Base-by-base conservation (phyloP, 2,329 filamentous ascomycete genomes). In the Pestalotiopsis sp. region DNA sequence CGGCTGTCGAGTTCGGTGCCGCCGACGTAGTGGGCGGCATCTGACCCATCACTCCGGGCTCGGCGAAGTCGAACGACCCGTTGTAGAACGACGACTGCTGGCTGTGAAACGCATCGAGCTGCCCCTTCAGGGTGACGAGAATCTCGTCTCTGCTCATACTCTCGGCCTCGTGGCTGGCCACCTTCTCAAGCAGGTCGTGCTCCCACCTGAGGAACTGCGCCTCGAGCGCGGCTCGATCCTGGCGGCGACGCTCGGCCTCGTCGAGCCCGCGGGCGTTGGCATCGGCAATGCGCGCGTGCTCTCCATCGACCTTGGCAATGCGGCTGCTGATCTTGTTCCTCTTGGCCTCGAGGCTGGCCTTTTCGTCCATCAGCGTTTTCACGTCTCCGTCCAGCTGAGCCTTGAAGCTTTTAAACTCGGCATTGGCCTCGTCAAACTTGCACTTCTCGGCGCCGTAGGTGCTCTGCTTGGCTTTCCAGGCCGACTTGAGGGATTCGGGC, bases 291-390 rank as follows among this genome's bases (percentile, higher is more conserved):
- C 90, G 90, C 67, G 90, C 89, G 72, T 92, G 86, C 78, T 94
- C 92, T 72, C 88, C 90, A 72, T 92, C 90, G 27, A 93, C 88
- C 81, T 93, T 93, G 76, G 86, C 85, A 73, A 93, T 91, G 64
- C 92, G 90, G 31, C 88, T 85, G 67, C 89, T 88, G 57, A 93
- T 90, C 80, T 92, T 92, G 81, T 93, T 93, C 64, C 88, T 87
- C 78, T 93, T 93, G 68, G 89, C 88, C 75, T 90, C 86, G 38
- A 91, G 82, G 71, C 86, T 85, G 23, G 84, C 82, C 74, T 91
- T 87, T 68, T 94, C 92, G 61, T 89, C 86, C 73, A 90, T 88
- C 65, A 92, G 85, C 36, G 83, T 82, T 74, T 89, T 87, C 70
- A 92, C 81, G 68, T 91, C 87, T 71, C 86, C 86, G 70, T 93